These are phyloP conservation scores for Ganoderma meredithae DNA, from an alignment of 1,284 basidiomycete genomes.

Conservation along the genomic window DNA sequence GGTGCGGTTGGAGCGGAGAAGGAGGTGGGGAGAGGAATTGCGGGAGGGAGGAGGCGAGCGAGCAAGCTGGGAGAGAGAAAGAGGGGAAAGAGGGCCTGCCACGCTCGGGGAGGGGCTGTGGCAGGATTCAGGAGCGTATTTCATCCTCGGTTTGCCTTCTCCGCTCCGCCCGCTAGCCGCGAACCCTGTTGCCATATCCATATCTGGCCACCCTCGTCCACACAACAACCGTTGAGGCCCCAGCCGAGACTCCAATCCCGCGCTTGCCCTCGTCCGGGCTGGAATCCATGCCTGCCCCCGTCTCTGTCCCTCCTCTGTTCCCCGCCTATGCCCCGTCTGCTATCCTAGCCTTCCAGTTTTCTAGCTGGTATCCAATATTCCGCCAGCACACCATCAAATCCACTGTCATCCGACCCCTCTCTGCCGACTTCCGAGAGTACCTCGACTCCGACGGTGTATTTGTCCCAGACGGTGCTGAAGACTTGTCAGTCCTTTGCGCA, in stretches of 20 bases:
- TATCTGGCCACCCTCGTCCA: background rate
- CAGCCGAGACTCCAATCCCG: background rate
- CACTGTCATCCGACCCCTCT: constrained; percentile 77
- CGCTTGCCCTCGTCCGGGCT: background rate
- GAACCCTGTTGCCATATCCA: background rate
- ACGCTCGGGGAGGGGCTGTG: background rate
- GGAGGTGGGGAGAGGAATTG: background rate
- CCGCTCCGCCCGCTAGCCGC: background rate
- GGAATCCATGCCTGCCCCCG: constrained; percentile 38
- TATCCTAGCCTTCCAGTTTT: constrained; percentile 84
- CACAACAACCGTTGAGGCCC: background rate
- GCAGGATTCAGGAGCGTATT: background rate
- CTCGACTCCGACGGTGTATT: constrained; percentile 83
- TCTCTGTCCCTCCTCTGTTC: constrained; percentile 48
- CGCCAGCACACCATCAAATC: constrained; percentile 77
- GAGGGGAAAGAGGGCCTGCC: background rate
- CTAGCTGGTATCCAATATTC: constrained; percentile 87
- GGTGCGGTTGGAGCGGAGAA: background rate
- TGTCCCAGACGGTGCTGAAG: constrained; percentile 84
- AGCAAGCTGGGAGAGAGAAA: background rate
- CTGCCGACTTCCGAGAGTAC: constrained; percentile 73
- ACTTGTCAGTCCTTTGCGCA: constrained; percentile 56
- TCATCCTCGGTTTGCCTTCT: background rate
- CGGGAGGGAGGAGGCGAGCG: background rate
- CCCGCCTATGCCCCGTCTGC: constrained; percentile 58